These are phyloP conservation scores for Adansonia madagascariensis DNA, from an alignment of 441 rosid genomes.

Conservation along the genomic window DNA sequence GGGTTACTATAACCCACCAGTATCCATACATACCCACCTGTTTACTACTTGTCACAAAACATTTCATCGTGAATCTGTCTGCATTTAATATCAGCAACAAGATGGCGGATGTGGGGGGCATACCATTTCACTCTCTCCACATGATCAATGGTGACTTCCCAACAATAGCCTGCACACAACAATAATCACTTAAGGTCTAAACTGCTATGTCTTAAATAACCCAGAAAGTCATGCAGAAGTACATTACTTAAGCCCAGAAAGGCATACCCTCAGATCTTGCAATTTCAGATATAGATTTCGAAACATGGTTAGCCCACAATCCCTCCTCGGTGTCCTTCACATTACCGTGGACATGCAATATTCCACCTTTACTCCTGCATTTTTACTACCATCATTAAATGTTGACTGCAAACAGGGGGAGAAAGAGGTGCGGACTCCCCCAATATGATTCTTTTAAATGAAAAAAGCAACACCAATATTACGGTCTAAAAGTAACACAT, in stretches of 20 bases:
- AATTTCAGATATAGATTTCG: slow-evolving; percentile 56
- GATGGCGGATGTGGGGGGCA: slow-evolving; percentile 89
- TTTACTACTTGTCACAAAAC: background rate
- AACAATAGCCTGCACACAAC: slow-evolving; percentile 56
- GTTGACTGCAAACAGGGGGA: background rate
- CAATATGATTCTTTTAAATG: background rate
- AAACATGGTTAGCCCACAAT: slow-evolving; percentile 61
- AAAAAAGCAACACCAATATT: background rate
- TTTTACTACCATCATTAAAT: slow-evolving; percentile 11
- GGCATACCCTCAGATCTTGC: slow-evolving; percentile 73
- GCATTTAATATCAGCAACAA: slow-evolving; percentile 84
- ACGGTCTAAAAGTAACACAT: background rate
- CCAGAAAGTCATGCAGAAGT: background rate
- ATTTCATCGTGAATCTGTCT: slow-evolving; percentile 33
- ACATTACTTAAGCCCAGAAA: background rate
- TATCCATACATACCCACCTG: too few species aligned
- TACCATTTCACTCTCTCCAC: slow-evolving; percentile 95
- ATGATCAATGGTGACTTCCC: slow-evolving; percentile 74
- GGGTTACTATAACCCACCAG: background rate
- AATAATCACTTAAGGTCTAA: background rate
- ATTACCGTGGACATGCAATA: slow-evolving; percentile 78
- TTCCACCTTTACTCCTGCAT: slow-evolving; percentile 82
- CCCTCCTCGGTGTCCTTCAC: slow-evolving; percentile 76
- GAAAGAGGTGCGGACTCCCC: background rate
- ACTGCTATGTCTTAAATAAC: background rate